Evolutionary conservation across 1,284 basidiomycete genomes (phyloP), one percentile per base, ranked within the genome.

Genomic region (Cryptococcus sp.): DNA sequence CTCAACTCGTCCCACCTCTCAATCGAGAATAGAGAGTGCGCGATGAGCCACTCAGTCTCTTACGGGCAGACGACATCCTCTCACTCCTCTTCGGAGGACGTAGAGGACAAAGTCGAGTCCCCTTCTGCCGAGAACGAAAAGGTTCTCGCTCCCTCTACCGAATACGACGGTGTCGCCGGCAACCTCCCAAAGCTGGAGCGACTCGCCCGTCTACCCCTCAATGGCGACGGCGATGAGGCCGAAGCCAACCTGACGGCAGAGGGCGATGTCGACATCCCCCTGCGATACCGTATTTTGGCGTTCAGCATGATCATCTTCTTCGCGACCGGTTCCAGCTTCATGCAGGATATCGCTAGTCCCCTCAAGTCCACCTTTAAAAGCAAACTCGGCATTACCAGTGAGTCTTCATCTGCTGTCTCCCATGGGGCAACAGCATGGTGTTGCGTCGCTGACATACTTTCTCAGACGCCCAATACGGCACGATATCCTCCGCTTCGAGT

Each of bases 381-480:
- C 50, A 52, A 79, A 54, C 65, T 78, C 20, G 57, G 63, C 13
- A 69, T 81, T 54, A 78, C 64, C 54, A 81, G 70, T 70, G 50
- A 42, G 70, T 66, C 5, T 11, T 22, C 3, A n/a, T 22, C n/a
- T n/a, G n/a, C n/a, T n/a, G n/a, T n/a, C n/a, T n/a, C n/a, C n/a
- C n/a, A n/a, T n/a, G n/a, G n/a, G n/a, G n/a, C n/a, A n/a, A n/a
- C n/a, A n/a, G n/a, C n/a, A n/a, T n/a, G n/a, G n/a, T n/a, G n/a
- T n/a, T n/a, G n/a, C n/a, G 42, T 11, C 16, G 42, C n/a, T 10
- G 30, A 30, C 25, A 38, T 8, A 47, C 58, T 55, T 45, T 52
- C 16, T 38, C 23, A 72, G 70, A 80, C 55, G 78, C 76, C 0
- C 76, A 79, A 49, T 81, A 78, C 54, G 78, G 77, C 3, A 65